Conservation (phyloP, 2,329 filamentous ascomycete genomes). For the Pseudocercospora fijiensis region DNA sequence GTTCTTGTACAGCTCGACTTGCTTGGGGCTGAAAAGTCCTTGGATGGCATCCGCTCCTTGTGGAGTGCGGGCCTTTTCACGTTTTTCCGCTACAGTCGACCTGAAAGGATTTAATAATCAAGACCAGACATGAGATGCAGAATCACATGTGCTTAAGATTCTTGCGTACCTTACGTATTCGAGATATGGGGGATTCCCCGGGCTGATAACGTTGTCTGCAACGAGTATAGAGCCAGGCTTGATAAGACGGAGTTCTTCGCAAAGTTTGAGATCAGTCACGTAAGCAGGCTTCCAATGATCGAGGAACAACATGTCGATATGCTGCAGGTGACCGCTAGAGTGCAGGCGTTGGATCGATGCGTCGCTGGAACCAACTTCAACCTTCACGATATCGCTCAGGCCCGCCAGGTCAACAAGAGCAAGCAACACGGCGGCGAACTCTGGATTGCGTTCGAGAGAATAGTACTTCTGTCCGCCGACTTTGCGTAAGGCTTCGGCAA, state of each 20-base stretch:
- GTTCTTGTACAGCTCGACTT: not conserved
- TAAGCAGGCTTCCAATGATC: slow-evolving; percentile 81
- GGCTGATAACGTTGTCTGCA: slow-evolving; percentile 70
- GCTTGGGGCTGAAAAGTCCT: not conserved
- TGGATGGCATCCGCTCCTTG: not conserved
- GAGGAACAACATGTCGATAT: slow-evolving; percentile 72
- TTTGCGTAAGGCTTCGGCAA: slow-evolving; percentile 64
- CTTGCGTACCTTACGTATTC: slow-evolving; percentile 71
- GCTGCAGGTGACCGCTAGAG: slow-evolving; percentile 52
- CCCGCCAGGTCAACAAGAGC: slow-evolving; percentile 71
- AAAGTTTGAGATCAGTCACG: slow-evolving; percentile 70
- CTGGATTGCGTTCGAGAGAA: slow-evolving; percentile 70
- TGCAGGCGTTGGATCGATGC: slow-evolving; percentile 63
- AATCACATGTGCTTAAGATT: too few relatives aligned
- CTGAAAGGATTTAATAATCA: slow-evolving; percentile 49
- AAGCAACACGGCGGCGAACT: slow-evolving; percentile 68
- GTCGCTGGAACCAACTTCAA: slow-evolving; percentile 68
- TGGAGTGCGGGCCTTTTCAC: not conserved
- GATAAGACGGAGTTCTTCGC: slow-evolving; percentile 68
- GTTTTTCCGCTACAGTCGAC: not conserved
- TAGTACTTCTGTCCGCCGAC: slow-evolving; percentile 66
- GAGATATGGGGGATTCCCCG: slow-evolving; percentile 68
- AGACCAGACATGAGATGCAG: too few relatives aligned
- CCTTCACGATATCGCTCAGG: slow-evolving; percentile 66
- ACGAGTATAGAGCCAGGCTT: slow-evolving; percentile 61